Evolutionary conservation across 371 early-diverging fungal species (phyloP).

Genomic region (Mucor lusitanicus): DNA sequence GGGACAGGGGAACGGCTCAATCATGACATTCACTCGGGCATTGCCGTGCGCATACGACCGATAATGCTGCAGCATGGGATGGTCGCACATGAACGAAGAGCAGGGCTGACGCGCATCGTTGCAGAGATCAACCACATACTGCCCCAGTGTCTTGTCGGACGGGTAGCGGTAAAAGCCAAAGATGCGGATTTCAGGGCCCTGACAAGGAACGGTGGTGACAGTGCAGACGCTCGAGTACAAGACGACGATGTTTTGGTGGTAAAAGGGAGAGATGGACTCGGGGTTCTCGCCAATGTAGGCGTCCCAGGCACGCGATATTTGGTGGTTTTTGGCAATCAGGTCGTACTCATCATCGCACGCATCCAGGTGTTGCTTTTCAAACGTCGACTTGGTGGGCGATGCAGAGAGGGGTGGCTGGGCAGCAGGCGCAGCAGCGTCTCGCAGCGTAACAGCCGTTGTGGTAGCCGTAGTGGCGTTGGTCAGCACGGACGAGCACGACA

Average conservation of each 20-base stretch:
- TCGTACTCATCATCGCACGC: conserved; percentile 37
- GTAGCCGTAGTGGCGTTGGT: conserved; percentile 1
- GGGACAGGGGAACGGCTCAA: conserved; percentile 71
- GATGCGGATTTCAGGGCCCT: conserved; percentile 74
- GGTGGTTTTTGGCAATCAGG: conserved; percentile 50
- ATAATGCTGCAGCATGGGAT: conserved; percentile 78
- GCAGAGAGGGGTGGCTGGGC: background rate
- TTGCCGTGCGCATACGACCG: conserved; percentile 87
- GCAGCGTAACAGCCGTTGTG: background rate
- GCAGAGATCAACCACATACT: conserved; percentile 85
- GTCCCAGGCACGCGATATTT: conserved; percentile 58
- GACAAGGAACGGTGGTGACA: conserved; percentile 72
- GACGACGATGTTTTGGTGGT: conserved; percentile 76
- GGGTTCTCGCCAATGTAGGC: conserved; percentile 60
- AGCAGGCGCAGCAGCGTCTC: conserved; percentile 1
- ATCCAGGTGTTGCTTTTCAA: conserved; percentile 23
- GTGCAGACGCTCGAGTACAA: conserved; percentile 74
- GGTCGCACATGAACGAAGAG: conserved; percentile 70
- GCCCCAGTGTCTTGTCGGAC: conserved; percentile 87
- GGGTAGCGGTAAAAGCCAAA: conserved; percentile 82
- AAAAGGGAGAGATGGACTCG: conserved; percentile 66
- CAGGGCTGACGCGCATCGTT: conserved; percentile 71
- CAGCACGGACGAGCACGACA: conserved; percentile 9
- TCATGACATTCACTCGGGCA: conserved; percentile 78
- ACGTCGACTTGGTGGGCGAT: conserved; percentile 29